Conservation (phyloP, 176 grass and related monocot genomes). For the Paspalum notatum region DNA sequence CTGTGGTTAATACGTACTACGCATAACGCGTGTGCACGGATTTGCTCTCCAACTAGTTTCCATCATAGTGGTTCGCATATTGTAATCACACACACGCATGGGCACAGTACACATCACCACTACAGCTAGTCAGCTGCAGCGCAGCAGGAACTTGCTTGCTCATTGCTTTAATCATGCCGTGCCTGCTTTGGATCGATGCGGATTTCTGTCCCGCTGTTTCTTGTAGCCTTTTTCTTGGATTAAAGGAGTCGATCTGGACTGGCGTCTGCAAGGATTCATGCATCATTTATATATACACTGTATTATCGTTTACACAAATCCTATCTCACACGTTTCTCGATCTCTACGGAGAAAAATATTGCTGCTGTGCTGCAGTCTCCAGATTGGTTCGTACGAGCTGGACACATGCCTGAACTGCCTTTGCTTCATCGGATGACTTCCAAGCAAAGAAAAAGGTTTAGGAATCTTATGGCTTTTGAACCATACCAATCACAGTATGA, state of each 20-base stretch:
- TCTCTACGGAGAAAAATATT: background rate
- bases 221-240: background rate
- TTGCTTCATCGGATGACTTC: background rate
- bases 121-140: background rate
- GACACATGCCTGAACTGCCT: background rate
- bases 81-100: slow-evolving; percentile 3
- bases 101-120: background rate
- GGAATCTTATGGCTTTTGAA: slow-evolving; percentile 22
- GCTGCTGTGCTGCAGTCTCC: background rate
- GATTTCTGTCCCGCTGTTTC: background rate
- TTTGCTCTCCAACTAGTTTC: background rate
- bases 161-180: no score
- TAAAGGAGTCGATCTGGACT: background rate
- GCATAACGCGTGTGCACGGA: background rate
- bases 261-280: background rate
- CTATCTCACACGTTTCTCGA: background rate
- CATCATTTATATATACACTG: background rate
- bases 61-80: background rate
- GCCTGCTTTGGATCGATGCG: background rate
- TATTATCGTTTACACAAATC: background rate
- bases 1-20: no score
- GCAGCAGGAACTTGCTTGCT: background rate
- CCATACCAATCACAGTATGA: background rate
- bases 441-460: background rate
- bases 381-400: background rate